Percentiles rank a stretch among this genome's conserved stretches.
phyloP scores from a whole-genome alignment of 331 rosid genomes.

The Rosa hybrid region DNA sequence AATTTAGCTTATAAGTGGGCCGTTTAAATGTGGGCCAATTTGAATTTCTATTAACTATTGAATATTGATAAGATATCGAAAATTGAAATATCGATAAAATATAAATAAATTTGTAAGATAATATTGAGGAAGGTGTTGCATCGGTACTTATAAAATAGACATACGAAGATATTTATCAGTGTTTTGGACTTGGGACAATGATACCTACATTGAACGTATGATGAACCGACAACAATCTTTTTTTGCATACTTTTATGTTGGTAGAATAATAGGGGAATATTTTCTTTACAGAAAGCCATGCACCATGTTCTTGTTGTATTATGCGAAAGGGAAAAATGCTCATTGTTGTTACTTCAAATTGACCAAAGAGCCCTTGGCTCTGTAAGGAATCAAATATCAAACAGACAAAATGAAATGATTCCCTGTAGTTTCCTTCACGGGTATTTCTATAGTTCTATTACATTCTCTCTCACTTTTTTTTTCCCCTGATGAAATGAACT shows the following conservation, averaged over 20 bases:
- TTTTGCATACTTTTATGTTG: background rate
- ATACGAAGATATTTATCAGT: background rate
- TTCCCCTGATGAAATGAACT: no score
- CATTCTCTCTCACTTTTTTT: no score
- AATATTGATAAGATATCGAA: no score
- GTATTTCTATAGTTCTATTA: background rate
- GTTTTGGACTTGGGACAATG: background rate
- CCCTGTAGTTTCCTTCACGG: background rate
- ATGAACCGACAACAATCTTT: background rate
- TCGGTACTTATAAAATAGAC: no score
- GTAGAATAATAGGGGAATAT: background rate
- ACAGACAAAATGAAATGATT: background rate
- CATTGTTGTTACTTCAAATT: slow-evolving; percentile 9
- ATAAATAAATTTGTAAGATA: no score
- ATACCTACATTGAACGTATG: background rate
- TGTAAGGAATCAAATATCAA: slow-evolving; percentile 13
- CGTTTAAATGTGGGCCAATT: no score
- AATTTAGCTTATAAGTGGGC: no score
- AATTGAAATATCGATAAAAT: no score
- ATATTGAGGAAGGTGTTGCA: no score
- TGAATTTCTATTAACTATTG: no score
- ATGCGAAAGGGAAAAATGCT: slow-evolving; percentile 11
- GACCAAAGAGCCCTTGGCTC: background rate
- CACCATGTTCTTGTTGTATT: slow-evolving; percentile 1
- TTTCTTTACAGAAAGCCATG: background rate